Base-by-base conservation (phyloP, 345 rosid species). In the Eucalyptus virginea region DNA sequence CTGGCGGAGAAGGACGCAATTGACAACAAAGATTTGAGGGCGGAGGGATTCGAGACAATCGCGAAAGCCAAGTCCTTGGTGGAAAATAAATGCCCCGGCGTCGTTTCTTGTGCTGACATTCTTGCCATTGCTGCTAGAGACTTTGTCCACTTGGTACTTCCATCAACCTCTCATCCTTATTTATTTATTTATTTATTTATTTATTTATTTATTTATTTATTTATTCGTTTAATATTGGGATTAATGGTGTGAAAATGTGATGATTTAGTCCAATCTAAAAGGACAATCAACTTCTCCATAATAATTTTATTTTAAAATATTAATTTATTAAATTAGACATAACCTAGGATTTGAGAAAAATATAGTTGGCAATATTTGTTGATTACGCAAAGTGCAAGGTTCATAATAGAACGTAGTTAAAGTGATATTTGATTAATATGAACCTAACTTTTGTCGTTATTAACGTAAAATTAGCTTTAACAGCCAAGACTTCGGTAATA, bases 101-200 rank as follows among this genome's bases (percentile, higher is more conserved):
- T 93, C 81, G 98, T 97, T 62, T 97, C 99, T 47, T 96, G 99
- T 89, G 95, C 99, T 48, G 97, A 97, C 89, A 96, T 97, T 90
- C 98, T 96, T 50, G 97, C 98, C 49, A 93, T 97, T 52, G 95
- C 98, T 26, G 96, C 99, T 89, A 93, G 99, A 92, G 99, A 97
- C 92, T 97, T 89, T 91, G 92, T 93, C 91, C 97, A 93, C 91
- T 56, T 95, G 94, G 98, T 95, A 86, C 80, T 44, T 49, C 87
- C 26, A 28, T 72, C 28, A 77, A 30, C 90, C 83, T 58, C 32
- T 49, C 14, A 54, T 67, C 40, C 40, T 24, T 8, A 49, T 2
- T 72, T 58, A 1, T 19, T 77, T 10, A 3, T 37, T 67, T 16
- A 24, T 58, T 60, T 62, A 6, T 34, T 32, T 32, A 16, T 32